Evolutionary conservation across 2,329 filamentous ascomycete species (phyloP), one percentile per base, ranked within the genome.

Genomic region (Fusarium sp.): DNA sequence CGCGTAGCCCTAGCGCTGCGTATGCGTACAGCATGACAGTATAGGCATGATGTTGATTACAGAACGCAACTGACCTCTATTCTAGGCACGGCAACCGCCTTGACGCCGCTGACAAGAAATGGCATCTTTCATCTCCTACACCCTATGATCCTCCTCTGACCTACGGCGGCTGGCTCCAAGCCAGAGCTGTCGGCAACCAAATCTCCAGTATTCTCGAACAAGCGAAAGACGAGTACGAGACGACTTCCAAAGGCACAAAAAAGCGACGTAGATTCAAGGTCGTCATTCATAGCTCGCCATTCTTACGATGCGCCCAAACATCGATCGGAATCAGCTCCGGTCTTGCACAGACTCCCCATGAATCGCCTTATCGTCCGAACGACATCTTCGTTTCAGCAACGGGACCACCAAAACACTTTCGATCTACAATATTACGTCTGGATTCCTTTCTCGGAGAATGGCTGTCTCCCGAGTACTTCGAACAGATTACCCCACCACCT

Each of bases 401-500:
- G 25, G 72, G 77, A 18, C 75, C 80, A 10, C 74, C 78, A 8
- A 74, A 75, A 49, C 80, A 80, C 60, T 80, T 89, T 67, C 85
- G 86, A 64, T 92, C 90, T 72, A 85, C 89, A 6, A 86, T 91
- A 15, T 83, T 99, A 53, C 92, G 96, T 2, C 88, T 99, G 10
- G 96, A 99, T 82, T 93, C 95, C 0, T 98, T 97, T 79, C 87
- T 99, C 0, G 96, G 96, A 54, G 96, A 99, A 86, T 99, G 96
- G 96, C 87, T 98, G 35, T 94, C 93, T 4, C 94, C 95, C 2
- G 92, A 95, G 79, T 99, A 99, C 81, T 99, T 96, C 78, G 95
- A 97, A 71, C 88, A 93, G 59, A 98, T 98, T 73, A 96, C 93
- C 0, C 94, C 95, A 6, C 96, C 96, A 16, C 96, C 96, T 0